Conservation (phyloP, 179 eudicot genomes). For the Spergularia azorica region DNA sequence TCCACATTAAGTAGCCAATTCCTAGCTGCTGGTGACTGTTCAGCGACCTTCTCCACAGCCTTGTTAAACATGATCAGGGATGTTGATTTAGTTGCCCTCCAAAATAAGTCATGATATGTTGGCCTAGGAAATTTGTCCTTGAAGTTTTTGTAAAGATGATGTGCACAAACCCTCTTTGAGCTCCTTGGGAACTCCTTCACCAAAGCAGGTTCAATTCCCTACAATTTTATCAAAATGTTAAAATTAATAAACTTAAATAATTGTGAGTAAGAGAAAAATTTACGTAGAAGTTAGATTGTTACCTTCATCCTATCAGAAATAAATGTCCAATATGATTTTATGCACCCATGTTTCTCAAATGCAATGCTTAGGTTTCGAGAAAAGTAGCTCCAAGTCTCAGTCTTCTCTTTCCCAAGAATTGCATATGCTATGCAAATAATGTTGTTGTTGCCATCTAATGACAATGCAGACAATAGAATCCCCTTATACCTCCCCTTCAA, state of each 20-base stretch:
- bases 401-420: not conserved
- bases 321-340: constrained; percentile 1
- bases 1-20: not conserved
- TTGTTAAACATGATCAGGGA: not conserved
- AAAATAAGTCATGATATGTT: not conserved
- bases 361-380: not conserved
- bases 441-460: constrained; percentile 4
- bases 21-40: not conserved
- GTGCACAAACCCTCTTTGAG: not conserved
- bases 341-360: not conserved
- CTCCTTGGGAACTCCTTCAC: not conserved
- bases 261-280: not conserved
- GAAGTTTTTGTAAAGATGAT: not conserved
- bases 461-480: not conserved
- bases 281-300: too few species aligned
- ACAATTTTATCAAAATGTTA: not conserved
- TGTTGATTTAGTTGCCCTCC: not conserved
- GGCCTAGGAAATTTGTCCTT: not conserved
- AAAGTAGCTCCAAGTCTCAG: not conserved
- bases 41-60: not conserved
- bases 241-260: not conserved
- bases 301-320: constrained; percentile 8
- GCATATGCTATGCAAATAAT: not conserved
- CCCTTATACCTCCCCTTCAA: constrained; percentile 6
- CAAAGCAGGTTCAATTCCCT: not conserved